A percentile compares a stretch with the other conserved stretches of the same genome.
phyloP scores from a whole-genome alignment of 306 rosid genomes.

The Ochetophila trinervis region DNA sequence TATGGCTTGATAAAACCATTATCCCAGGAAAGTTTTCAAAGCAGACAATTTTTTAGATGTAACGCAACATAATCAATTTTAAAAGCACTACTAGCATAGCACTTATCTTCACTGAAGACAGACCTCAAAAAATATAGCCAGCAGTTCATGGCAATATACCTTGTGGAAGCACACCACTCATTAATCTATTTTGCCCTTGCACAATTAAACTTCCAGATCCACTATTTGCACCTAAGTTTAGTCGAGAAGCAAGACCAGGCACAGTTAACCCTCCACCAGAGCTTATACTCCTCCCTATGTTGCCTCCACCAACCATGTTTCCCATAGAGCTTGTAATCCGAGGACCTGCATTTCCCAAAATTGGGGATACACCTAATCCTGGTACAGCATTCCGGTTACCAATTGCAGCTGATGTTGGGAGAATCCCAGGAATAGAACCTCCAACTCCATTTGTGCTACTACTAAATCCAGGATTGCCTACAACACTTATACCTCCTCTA shows the following conservation, averaged over 20 bases:
- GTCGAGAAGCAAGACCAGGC: slow-evolving; percentile 86
- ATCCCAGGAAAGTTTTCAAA: neutral
- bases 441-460: slow-evolving; percentile 95
- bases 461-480: slow-evolving; percentile 96
- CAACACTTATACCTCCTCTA: slow-evolving; percentile 97
- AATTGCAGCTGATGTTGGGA: slow-evolving; percentile 90
- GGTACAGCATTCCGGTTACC: slow-evolving; percentile 95
- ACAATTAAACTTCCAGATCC: slow-evolving; percentile 79
- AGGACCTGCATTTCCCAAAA: slow-evolving; percentile 79
- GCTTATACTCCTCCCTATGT: slow-evolving; percentile 51
- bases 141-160: slow-evolving; percentile 40
- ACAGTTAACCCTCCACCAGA: slow-evolving; percentile 85
- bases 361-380: slow-evolving; percentile 94
- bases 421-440: slow-evolving; percentile 96
- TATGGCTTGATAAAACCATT: neutral
- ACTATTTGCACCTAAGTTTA: slow-evolving; percentile 68
- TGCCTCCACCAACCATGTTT: slow-evolving; percentile 84
- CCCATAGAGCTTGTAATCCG: slow-evolving; percentile 94
- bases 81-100: slow-evolving; percentile 3
- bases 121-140: neutral
- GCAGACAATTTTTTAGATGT: neutral
- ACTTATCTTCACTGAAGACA: slow-evolving; percentile 8
- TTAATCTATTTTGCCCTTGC: slow-evolving; percentile 89
- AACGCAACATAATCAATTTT: neutral
- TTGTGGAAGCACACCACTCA: slow-evolving; percentile 91